Evolutionary conservation across 371 early-diverging fungal species (phyloP), one percentile per base, ranked within the genome.

Genomic region (Syncephalastrum sp.): DNA sequence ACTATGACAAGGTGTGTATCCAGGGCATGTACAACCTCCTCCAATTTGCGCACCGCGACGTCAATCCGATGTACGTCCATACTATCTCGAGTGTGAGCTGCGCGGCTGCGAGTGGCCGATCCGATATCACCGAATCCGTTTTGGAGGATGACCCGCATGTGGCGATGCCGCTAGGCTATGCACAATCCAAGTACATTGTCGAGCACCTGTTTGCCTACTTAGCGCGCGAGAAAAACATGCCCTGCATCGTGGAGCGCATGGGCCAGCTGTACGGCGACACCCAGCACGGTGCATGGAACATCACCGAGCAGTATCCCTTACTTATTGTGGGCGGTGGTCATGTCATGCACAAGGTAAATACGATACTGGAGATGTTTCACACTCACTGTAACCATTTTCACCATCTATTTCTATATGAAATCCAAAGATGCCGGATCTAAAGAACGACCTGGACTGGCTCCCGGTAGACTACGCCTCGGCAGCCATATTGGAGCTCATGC

Each of bases 241-340:
- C 71, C 5, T 56, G 63, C 7, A 54, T 60, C 19, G 52, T 75
- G 15, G 59, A 71, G 16, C 69, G 75, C 13, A 45, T 75, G 14
- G 74, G 74, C 4, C 79, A 75, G 56, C 59, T 73, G 15, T 65
- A 61, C 33, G 74, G 74, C n/a, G 70, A 74, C 38, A 58, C 66
- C 13, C 42, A 38, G 0, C 47, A 63, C n/a, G 79, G 75, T 21
- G 61, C 66, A 1, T 78, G 79, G 79, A 78, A 74, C 24, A 54
- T 52, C 3, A 57, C 52, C 5, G 79, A 78, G 17, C 69, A 71
- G n/a, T 70, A 55, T 33, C 71, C 77, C 4, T 42, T 70, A 10
- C 60, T 73, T 65, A 56, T 73, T 47, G 48, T 68, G 4, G 73
- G 67, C 24, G 73, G 69, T 50, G 69, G 65, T 4, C 38, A 52